Conservation (phyloP, 2,329 filamentous ascomycete genomes). For the Fusarium penzigii region DNA sequence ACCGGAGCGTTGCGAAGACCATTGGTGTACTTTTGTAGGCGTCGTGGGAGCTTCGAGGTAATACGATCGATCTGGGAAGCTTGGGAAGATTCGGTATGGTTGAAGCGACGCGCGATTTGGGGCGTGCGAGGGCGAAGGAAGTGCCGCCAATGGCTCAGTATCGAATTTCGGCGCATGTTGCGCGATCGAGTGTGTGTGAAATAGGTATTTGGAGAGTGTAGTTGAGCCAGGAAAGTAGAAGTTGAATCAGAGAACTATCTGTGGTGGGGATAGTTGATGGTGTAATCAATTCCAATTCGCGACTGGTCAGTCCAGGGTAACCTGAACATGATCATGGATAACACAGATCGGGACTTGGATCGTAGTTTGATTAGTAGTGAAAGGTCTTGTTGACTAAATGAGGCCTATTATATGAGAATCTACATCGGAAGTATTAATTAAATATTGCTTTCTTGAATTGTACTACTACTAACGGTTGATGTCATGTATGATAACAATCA, state of each 20-base stretch:
- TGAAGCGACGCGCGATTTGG: slow-evolving; percentile 4
- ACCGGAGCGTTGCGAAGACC: slow-evolving; percentile 75
- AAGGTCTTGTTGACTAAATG: too few relatives aligned
- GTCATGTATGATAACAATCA: too few relatives aligned
- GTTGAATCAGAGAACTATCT: neutral
- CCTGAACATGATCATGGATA: neutral
- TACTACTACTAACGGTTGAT: too few relatives aligned
- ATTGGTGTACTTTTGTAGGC: slow-evolving; percentile 68
- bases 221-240: neutral
- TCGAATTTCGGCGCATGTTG: slow-evolving; percentile 29
- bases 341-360: too few relatives aligned
- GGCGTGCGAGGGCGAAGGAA: slow-evolving; percentile 13
- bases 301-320: neutral
- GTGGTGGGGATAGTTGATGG: neutral
- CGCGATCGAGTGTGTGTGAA: neutral
- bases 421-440: too few relatives aligned
- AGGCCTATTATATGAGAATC: too few relatives aligned
- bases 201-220: neutral
- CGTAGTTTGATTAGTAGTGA: too few relatives aligned
- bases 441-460: too few relatives aligned
- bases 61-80: slow-evolving; percentile 46
- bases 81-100: slow-evolving; percentile 31
- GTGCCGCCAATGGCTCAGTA: slow-evolving; percentile 23
- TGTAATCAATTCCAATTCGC: neutral
- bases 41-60: slow-evolving; percentile 60